These are phyloP conservation scores for Mesembryanthemum crystallinum DNA, from an alignment of 148 eudicot species.

Conservation along the genomic window DNA sequence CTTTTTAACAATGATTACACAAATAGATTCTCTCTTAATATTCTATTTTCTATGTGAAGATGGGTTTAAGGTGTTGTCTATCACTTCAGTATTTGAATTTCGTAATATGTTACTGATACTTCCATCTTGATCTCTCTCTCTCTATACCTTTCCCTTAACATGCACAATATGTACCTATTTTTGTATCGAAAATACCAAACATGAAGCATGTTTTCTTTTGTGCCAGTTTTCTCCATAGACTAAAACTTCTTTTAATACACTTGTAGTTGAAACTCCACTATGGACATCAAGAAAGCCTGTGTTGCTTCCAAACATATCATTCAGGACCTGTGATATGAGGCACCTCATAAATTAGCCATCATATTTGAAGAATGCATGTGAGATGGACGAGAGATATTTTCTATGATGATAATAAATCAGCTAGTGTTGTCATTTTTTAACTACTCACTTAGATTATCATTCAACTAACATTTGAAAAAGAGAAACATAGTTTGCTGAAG, in stretches of 20 bases:
- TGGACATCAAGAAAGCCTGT: no score
- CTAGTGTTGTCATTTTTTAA: no score
- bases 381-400: no score
- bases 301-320: not conserved
- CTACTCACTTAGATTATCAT: no score
- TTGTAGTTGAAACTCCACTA: not conserved
- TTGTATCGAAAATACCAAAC: not conserved
- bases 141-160: not conserved
- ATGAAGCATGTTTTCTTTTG: not conserved
- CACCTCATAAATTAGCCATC: not conserved
- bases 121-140: not conserved
- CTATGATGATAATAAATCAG: no score
- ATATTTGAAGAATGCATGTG: not conserved
- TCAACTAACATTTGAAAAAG: no score
- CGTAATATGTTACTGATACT: no score
- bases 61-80: not conserved
- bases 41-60: not conserved
- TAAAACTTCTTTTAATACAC: no score
- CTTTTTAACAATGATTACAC: no score
- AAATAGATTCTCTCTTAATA: not conserved
- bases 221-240: not conserved
- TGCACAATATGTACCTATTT: not conserved
- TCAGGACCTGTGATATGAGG: not conserved
- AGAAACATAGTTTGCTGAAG: no score
- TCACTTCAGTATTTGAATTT: no score